Percentiles rank a stretch among this genome's conserved stretches.
Evolutionary conservation across 2,329 filamentous ascomycete genomes (phyloP).

Genomic region (Bipolaris bicolor): DNA sequence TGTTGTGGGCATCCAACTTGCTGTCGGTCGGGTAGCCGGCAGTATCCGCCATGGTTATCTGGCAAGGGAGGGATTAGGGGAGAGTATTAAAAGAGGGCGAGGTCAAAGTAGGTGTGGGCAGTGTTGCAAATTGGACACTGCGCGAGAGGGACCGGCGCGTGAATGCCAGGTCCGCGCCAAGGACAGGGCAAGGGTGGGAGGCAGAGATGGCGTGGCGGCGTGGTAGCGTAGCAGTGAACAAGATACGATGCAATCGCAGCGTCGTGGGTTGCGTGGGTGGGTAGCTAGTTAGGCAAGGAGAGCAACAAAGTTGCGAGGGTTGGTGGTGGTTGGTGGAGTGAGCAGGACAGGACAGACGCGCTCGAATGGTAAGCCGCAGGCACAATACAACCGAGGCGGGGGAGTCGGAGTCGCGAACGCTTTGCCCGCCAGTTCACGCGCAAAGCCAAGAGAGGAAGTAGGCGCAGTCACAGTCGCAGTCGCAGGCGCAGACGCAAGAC

Average conservation of each 20-base stretch:
- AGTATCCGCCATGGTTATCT: constrained; percentile 44
- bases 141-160: constrained; percentile 3
- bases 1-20: constrained; percentile 44
- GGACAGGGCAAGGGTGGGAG: not conserved
- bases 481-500: constrained; percentile 26
- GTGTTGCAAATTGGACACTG: not conserved
- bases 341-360: constrained; percentile 24
- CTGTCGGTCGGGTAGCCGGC: constrained; percentile 47
- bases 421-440: constrained; percentile 36
- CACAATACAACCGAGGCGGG: constrained; percentile 27
- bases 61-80: not conserved
- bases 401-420: constrained; percentile 25
- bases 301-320: constrained; percentile 22
- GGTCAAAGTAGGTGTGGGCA: not conserved
- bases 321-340: constrained; percentile 8
- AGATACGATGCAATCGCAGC: not conserved
- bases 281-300: not conserved
- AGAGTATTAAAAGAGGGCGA: constrained; percentile 1
- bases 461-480: too few relatives aligned
- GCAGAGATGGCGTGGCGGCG: not conserved
- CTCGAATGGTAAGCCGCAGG: constrained; percentile 28
- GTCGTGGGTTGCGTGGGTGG: not conserved
- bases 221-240: not conserved
- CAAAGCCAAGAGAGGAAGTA: constrained; percentile 9
- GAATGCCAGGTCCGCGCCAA: not conserved